Evolutionary conservation across 192 early-diverging fungal genomes (phyloP).

Genomic region (Funneliformis geosporum): DNA sequence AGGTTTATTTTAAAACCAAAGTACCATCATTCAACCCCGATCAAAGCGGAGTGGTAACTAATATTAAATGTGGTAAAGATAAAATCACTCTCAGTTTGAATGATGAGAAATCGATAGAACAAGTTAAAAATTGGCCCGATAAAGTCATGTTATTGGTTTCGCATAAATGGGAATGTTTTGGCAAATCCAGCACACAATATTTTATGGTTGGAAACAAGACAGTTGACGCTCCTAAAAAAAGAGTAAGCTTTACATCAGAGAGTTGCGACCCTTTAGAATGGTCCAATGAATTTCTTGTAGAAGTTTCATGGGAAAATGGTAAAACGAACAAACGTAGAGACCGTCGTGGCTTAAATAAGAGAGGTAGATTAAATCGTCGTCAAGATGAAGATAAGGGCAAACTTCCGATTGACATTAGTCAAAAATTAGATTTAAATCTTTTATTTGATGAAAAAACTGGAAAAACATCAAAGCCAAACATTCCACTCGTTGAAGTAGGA

Average conservation of each 20-base stretch:
- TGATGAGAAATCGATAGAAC: background rate
- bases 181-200: background rate
- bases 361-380: background rate
- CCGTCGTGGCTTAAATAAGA: background rate
- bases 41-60: background rate
- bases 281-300: background rate
- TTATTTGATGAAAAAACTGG: constrained; percentile 24
- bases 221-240: background rate
- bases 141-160: background rate
- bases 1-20: background rate
- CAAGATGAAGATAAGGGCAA: too few species aligned
- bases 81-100: background rate
- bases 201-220: background rate
- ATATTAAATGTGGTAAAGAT: background rate
- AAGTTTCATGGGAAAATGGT: background rate
- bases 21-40: constrained; percentile 17
- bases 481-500: background rate
- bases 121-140: background rate
- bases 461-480: constrained; percentile 20
- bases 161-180: constrained; percentile 10
- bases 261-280: background rate
- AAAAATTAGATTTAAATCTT: constrained; percentile 9
- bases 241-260: background rate
- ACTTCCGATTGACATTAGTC: background rate
- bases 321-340: background rate